Evolutionary conservation across 805 yeast genomes (phyloP), one percentile per base, ranked within the genome.

Genomic region (Barnettozyma siamensis): DNA sequence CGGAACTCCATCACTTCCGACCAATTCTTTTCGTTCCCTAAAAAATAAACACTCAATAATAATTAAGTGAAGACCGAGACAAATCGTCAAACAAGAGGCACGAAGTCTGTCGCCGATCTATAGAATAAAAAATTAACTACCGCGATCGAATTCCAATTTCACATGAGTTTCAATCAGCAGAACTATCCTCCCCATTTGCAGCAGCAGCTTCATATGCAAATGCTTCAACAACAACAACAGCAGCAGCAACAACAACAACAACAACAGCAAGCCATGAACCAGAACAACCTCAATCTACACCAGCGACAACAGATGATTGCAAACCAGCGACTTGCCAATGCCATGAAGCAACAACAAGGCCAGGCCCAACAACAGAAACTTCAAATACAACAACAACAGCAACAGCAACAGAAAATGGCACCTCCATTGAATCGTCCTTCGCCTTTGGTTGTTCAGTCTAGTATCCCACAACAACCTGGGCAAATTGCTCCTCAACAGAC

Each of bases 281-380:
- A 40, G 18, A 37, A 38, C 12, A 45, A 40, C 9, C 28, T 48
- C 11, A 41, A 48, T 3, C 36, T 40, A 20, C 55, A 50, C 30
- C 58, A 53, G 31, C 58, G 51, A 35, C 54, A 54, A 38, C 55
- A 51, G 20, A 40, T 45, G 27, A 37, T 50, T 17, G 48, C 55
- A 8, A 50, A 51, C 3, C 55, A 52, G 30, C 47, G 57, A 21
- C 33, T 50, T 10, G 50, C 50, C 2, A 31, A 24, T 28, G 36
- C 51, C 0, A 36, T 50, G 40, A 43, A 55, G 33, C 57, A 54
- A 27, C 53, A 46, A 27, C 53, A 46, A 27, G 52, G 42, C n/a
- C 44, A 46, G 26, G 26, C 26, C 10, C 43, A 43, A 28, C 45
- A 31, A 35, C 51, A 38, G 44, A 50, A 34, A 39, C 48, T 27